Evolutionary conservation across 139 green algal species (phyloP), one percentile per base, ranked within the genome.

Genomic region (Nannochloris sp.): DNA sequence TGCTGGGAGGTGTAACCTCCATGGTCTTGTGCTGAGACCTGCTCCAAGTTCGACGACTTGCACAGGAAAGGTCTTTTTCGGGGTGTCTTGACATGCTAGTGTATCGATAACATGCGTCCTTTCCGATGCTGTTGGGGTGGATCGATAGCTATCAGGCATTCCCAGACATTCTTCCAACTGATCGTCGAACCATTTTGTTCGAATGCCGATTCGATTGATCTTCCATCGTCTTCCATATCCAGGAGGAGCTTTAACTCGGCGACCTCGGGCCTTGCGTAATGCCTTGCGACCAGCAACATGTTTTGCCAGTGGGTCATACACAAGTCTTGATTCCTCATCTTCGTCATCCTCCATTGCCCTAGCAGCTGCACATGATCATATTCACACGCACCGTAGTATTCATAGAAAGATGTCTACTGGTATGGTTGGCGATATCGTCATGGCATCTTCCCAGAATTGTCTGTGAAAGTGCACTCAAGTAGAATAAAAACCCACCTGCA

Each of bases 1-100:
- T 5, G 56, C 62, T 2, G 85, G 84, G 26, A 92, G 68, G 28
- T 64, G 26, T 40, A 92, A 68, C 3, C 85, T 73, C 81, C 83
- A 90, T 0, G 85, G 75, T 1, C 83, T 71, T 0, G 73, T 77
- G 69, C 89, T 83, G 73, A 89, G 80, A 8, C 85, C 85, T 2
- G 81, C 70, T 3, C 72, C 76, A 56, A 80, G 49, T n/a, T 70
- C 48, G 12, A 76, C 69, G 16, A 77, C 56, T 30, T 76, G 61
- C 46, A 53, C n/a, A 28, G 46, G 46, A 6, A 51, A 25, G 0
- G 6, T 14, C 4, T 51, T 20, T n/a, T 20, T 20, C 5, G 17
- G 6, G 10, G 46, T 51, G 10, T 51, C 6, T 51, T 40, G 33
- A 49, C 49, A 28, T 1, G 49, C 10, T 8, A 57, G 8, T 57